A percentile compares a stretch with the other conserved stretches of the same genome.
Evolutionary conservation across 176 grass and related monocot genomes (phyloP).

Genomic region (Cymbopogon citratus): DNA sequence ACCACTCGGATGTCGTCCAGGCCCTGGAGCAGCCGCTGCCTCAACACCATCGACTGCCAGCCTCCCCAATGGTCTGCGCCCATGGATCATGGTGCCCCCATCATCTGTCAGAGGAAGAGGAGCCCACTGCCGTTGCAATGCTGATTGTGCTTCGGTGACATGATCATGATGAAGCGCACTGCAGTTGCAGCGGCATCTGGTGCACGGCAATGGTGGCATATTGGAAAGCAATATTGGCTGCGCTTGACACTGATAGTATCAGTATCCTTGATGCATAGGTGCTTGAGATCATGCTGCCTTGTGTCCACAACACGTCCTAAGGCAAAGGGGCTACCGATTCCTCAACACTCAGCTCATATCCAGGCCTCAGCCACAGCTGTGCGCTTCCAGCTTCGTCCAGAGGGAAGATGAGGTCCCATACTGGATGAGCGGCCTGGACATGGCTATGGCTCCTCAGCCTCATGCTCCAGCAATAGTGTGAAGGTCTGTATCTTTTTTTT

Average conservation of each 20-base stretch:
- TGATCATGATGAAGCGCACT: background rate
- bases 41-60: background rate
- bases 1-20: background rate
- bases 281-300: background rate
- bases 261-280: background rate
- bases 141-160: background rate
- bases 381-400: background rate
- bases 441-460: background rate
- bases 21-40: background rate
- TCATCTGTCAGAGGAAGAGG: background rate
- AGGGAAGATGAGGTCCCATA: background rate
- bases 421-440: background rate
- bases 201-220: background rate
- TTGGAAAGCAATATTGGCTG: background rate
- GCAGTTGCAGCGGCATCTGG: background rate
- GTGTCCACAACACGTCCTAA: background rate
- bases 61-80: background rate
- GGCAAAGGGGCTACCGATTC: background rate
- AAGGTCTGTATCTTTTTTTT: too few relatives aligned
- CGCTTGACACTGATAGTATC: background rate
- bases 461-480: background rate
- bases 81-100: background rate
- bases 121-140: background rate
- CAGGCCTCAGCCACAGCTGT: background rate
- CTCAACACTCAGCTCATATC: background rate